These are phyloP conservation scores for Cordyceps tenuipes DNA, from an alignment of 2,329 filamentous ascomycete species.

Conservation along the genomic window DNA sequence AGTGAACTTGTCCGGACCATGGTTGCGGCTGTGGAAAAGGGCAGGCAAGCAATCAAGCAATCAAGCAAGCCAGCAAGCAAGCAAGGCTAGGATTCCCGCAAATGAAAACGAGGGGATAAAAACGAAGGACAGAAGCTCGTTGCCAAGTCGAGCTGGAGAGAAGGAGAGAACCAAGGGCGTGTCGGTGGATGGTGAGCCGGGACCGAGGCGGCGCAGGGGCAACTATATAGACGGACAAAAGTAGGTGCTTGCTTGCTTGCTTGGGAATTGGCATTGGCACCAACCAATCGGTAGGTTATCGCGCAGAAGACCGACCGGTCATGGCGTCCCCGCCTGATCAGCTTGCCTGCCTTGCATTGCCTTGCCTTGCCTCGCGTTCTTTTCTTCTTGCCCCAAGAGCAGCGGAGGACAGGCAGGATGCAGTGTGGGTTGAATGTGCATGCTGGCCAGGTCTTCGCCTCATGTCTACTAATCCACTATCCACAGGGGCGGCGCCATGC, in stretches of 20 bases:
- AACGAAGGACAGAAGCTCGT: neutral
- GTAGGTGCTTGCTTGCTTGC: too few species aligned
- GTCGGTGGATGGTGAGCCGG: neutral
- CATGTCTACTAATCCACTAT: neutral
- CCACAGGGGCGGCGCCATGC: conserved; percentile 1
- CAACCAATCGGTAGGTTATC: neutral
- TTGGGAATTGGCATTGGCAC: neutral
- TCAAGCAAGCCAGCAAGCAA: neutral
- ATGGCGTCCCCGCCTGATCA: neutral
- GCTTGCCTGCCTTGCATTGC: neutral
- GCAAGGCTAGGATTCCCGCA: neutral
- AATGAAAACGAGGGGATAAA: neutral
- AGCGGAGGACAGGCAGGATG: neutral
- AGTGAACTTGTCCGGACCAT: conserved; percentile 30
- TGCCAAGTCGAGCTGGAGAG: neutral
- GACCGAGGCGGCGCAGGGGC: neutral
- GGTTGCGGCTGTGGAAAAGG: conserved; percentile 11
- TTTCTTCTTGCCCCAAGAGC: neutral
- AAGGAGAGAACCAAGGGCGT: neutral
- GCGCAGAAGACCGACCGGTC: neutral
- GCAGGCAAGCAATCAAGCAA: neutral
- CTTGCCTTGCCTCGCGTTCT: too few species aligned
- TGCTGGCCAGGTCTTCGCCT: neutral
- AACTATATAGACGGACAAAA: neutral
- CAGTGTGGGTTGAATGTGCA: too few species aligned